Evolutionary conservation across 495 filamentous ascomycete genomes (phyloP).

Genomic region (Penicillium taxi): DNA sequence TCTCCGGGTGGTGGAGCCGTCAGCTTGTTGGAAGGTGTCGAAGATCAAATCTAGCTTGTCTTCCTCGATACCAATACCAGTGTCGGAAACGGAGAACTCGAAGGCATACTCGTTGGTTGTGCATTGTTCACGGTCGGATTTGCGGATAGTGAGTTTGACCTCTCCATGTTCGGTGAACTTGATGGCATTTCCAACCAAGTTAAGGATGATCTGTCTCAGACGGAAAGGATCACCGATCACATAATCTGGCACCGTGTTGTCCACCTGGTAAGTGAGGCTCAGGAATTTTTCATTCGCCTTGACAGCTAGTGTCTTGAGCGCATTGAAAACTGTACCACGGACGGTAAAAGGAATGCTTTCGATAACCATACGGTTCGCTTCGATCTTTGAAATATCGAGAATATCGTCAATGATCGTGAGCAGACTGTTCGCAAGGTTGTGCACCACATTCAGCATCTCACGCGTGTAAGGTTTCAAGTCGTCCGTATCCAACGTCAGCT

Average conservation of each 20-base stretch:
- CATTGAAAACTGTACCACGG: slow-evolving; percentile 93
- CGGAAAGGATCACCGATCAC: slow-evolving; percentile 97
- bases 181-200: slow-evolving; percentile 53
- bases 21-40: slow-evolving; percentile 98
- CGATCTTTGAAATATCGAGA: slow-evolving; percentile 97
- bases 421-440: slow-evolving; percentile 93
- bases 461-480: slow-evolving; percentile 84
- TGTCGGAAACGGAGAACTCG: slow-evolving; percentile 94
- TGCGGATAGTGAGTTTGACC: slow-evolving; percentile 86
- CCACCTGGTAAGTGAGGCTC: slow-evolving; percentile 88
- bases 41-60: slow-evolving; percentile 98
- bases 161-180: slow-evolving; percentile 98
- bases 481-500: slow-evolving; percentile 92
- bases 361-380: slow-evolving; percentile 99
- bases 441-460: slow-evolving; percentile 98
- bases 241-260: slow-evolving; percentile 90
- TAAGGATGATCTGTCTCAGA: slow-evolving; percentile 80
- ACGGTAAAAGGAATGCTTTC: slow-evolving; percentile 96
- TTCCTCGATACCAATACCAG: slow-evolving; percentile 91
- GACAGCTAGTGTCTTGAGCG: slow-evolving; percentile 89
- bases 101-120: slow-evolving; percentile 77
- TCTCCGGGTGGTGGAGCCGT: slow-evolving; percentile 92
- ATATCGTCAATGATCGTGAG: slow-evolving; percentile 99
- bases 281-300: slow-evolving; percentile 97
- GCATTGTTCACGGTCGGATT: slow-evolving; percentile 58